A percentile compares a stretch with the other conserved stretches of the same genome.
Conservation (phyloP, 2,329 filamentous ascomycete species). For the Curvularia lunata region DNA sequence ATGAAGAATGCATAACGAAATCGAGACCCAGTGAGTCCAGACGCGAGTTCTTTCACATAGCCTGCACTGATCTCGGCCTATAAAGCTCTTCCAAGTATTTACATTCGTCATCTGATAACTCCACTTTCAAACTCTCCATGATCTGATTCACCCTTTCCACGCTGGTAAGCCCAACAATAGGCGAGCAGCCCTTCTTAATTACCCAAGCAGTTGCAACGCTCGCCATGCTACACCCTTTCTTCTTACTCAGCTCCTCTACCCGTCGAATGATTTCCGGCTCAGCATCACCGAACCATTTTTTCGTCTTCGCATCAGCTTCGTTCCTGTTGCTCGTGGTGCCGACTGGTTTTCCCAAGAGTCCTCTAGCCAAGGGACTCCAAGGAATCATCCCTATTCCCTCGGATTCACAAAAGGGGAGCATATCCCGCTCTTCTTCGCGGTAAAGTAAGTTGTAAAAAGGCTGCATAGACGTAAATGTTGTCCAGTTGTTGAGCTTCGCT, state of each 20-base stretch:
- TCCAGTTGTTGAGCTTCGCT: neutral
- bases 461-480: neutral
- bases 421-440: neutral
- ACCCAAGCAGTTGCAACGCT: neutral
- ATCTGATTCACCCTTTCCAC: neutral
- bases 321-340: neutral
- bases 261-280: neutral
- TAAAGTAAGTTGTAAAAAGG: neutral
- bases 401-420: neutral
- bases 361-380: neutral
- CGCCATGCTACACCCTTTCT: neutral
- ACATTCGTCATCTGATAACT: neutral
- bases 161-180: neutral
- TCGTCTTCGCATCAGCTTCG: neutral
- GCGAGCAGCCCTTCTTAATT: neutral
- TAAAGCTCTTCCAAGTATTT: neutral
- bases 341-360: neutral
- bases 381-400: neutral
- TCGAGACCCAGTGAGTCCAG: no score
- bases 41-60: neutral
- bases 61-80: neutral
- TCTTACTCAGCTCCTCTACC: neutral
- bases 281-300: neutral
- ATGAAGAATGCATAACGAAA: no score
- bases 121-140: neutral